Evolutionary conservation across 768 basidiomycete genomes (phyloP).

Genomic region (Cystofilobasidium capitatum): DNA sequence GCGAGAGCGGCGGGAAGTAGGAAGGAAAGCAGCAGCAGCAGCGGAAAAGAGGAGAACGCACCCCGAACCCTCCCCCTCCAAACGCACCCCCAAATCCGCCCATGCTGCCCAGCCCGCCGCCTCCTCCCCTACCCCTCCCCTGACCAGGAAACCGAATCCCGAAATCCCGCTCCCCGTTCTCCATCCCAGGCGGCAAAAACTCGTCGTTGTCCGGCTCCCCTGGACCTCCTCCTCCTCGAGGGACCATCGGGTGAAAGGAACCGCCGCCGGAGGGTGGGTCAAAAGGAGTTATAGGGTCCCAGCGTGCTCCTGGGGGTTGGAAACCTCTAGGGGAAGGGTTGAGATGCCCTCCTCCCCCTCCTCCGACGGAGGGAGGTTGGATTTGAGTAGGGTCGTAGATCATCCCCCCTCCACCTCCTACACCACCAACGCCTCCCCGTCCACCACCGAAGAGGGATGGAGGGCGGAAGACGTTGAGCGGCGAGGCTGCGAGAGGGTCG

Average conservation of each 20-base stretch:
- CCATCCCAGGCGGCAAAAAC: conserved; percentile 27
- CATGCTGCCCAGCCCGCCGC: not conserved
- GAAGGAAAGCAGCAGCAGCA: not conserved
- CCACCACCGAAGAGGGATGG: conserved; percentile 7
- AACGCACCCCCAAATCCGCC: not conserved
- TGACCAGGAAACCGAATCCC: conserved; percentile 21
- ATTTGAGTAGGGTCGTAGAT: conserved; percentile 1
- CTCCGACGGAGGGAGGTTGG: not conserved
- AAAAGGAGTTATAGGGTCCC: conserved; percentile 19
- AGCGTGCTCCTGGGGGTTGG: conserved; percentile 20
- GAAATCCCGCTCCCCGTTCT: not conserved
- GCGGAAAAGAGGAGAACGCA: not conserved
- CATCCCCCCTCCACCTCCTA: not conserved
- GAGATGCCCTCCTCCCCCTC: conserved; percentile 7
- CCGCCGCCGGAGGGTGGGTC: conserved; percentile 9
- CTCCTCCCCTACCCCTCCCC: not conserved
- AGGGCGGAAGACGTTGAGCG: conserved; percentile 18
- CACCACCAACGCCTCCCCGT: not conserved
- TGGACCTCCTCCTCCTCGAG: not conserved
- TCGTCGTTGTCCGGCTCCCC: conserved; percentile 28
- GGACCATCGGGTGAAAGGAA: not conserved
- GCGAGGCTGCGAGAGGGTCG: conserved; percentile 25
- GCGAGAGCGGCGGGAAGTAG: not conserved
- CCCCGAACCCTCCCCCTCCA: conserved; percentile 7
- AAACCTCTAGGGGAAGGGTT: not conserved